Evolutionary conservation across 2,329 filamentous ascomycete species (phyloP).

Genomic region (Penicillium sp.): DNA sequence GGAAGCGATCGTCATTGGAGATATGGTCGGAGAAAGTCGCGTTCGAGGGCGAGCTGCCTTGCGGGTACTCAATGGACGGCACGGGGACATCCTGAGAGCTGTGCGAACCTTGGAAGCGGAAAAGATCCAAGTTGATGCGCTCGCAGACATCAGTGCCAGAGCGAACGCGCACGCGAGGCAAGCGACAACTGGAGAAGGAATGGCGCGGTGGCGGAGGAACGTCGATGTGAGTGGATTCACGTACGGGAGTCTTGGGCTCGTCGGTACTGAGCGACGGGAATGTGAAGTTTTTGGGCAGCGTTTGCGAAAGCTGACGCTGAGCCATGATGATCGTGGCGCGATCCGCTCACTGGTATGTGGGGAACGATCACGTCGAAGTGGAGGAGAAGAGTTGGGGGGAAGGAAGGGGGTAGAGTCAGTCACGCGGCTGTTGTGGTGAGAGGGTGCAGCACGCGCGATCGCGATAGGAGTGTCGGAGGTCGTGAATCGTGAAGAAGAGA

Average conservation of each 20-base stretch:
- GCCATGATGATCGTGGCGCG: constrained; percentile 36
- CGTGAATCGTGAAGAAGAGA: constrained; percentile 28
- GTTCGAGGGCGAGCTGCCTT: constrained; percentile 33
- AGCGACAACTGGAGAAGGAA: constrained; percentile 46
- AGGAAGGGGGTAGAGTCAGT: not conserved
- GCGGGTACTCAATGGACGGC: constrained; percentile 49
- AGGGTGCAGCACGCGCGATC: constrained; percentile 14
- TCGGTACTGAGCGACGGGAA: constrained; percentile 41
- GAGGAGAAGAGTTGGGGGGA: constrained; percentile 1
- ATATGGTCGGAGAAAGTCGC: constrained; percentile 31
- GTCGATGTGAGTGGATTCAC: constrained; percentile 42
- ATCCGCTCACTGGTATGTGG: constrained; percentile 13
- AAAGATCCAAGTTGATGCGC: constrained; percentile 40
- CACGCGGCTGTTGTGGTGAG: constrained; percentile 9
- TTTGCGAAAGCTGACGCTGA: constrained; percentile 49
- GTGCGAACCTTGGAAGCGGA: constrained; percentile 36
- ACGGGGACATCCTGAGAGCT: constrained; percentile 44
- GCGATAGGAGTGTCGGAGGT: constrained; percentile 24
- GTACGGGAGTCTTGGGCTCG: constrained; percentile 50
- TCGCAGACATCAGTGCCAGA: constrained; percentile 44
- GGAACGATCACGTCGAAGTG: constrained; percentile 1
- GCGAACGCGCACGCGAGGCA: constrained; percentile 46
- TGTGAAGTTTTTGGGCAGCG: constrained; percentile 53
- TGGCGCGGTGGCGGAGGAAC: constrained; percentile 51
- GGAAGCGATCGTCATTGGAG: constrained; percentile 40